Conservation (phyloP, 495 filamentous ascomycete genomes). For the Trichocladium antarcticum region DNA sequence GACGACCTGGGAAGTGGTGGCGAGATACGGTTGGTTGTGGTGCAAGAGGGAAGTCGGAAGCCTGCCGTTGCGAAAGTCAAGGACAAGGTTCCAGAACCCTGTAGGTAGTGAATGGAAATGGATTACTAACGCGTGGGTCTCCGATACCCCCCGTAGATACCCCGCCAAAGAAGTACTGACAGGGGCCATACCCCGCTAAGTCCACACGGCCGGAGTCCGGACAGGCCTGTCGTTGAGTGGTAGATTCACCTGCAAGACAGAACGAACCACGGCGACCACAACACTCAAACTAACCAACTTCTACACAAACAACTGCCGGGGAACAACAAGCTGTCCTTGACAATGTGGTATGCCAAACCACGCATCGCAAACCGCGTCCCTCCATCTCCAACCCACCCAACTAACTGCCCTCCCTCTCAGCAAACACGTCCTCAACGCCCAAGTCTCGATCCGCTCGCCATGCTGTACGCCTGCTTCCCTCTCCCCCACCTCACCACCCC, state of each 20-base stretch:
- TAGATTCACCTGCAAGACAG: too few relatives aligned
- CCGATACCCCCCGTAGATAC: neutral
- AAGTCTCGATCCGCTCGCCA: constrained; percentile 87
- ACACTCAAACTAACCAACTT: neutral
- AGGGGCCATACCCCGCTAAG: neutral
- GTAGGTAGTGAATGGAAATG: neutral
- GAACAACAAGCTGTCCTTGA: neutral
- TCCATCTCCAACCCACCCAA: neutral
- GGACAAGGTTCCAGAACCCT: too few relatives aligned
- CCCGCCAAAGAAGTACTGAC: neutral
- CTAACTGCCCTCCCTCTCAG: constrained; percentile 24
- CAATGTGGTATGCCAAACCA: constrained; percentile 24
- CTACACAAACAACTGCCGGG: neutral
- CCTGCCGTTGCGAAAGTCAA: neutral
- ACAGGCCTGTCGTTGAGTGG: too few relatives aligned
- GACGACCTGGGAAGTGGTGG: neutral
- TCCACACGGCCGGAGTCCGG: neutral
- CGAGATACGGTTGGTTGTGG: neutral
- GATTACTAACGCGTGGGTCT: neutral
- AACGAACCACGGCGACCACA: too few relatives aligned
- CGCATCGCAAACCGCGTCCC: too few relatives aligned
- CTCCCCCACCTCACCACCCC: neutral
- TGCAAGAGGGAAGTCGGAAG: neutral
- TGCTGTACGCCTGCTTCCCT: constrained; percentile 56
- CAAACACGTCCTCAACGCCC: constrained; percentile 97